Evolutionary conservation across 2,329 filamentous ascomycete species (phyloP), one percentile per base, ranked within the genome.

Genomic region (Beauveria pseudobassiana): DNA sequence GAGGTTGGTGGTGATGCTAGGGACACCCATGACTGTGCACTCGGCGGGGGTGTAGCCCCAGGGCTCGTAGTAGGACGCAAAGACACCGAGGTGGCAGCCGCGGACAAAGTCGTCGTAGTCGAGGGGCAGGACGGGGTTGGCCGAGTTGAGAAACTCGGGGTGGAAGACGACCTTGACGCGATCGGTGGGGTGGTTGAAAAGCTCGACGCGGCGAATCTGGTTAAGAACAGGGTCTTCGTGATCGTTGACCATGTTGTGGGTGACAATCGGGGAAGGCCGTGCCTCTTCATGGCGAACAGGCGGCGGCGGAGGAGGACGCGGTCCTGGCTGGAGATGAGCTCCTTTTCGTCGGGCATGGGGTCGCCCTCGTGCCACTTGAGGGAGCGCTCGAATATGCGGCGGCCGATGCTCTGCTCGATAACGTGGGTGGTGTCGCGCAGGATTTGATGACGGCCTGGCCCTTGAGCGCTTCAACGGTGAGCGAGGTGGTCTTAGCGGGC

Each of bases 61-160:
- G 9, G 95, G 95, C 78, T 99, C 95, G 75, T 99, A 99, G 83
- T 98, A 98, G 3, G 95, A 98, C 26, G 93, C 83, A 77, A 99
- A 99, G 62, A 99, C 87, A 69, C 95, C 95, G 71, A 99, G 79
- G 76, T 99, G 93, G 46, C 93, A 98, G 66, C 95, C 95, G 61
- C 95, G 91, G 50, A 99, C 95, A 72, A 99, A 99, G 74, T 99
- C 95, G 71, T 99, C 95, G 70, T 99, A 98, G 77, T 98, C 95
- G 71, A 99, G 82, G 20, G 95, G 93, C 40, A 99, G 82, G 2
- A 99, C 93, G 0, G 95, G 93, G 77, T 97, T 98, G 61, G 91
- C 88, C 1, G 93, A 96, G 80, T 93, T 97, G 67, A 99, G 79
- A 78, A 99, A 99, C 75, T 98, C 95, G 7, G 95, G 95, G 72